These are phyloP conservation scores for Coemansia nantahalensis DNA, from an alignment of 192 early-diverging fungal genomes.

Conservation along the genomic window DNA sequence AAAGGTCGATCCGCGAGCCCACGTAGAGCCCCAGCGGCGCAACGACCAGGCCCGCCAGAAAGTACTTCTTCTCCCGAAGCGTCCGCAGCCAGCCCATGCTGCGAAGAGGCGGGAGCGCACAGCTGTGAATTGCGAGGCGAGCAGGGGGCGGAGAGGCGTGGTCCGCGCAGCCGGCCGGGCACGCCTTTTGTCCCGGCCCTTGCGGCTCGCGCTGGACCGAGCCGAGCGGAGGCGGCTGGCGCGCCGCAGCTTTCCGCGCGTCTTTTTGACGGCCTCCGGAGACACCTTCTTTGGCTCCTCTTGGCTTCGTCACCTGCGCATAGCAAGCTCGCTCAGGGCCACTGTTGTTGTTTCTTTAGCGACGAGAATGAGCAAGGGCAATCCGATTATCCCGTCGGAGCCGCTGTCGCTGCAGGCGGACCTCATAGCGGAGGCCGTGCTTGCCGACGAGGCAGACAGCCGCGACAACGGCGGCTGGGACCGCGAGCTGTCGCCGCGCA, in stretches of 20 bases:
- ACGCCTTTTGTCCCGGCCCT: too few relatives aligned
- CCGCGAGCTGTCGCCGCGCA: conserved; percentile 20
- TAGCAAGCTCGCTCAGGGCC: too few relatives aligned
- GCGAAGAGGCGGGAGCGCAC: too few relatives aligned
- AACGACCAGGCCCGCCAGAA: conserved; percentile 37
- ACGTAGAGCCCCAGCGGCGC: conserved; percentile 40
- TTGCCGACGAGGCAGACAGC: conserved; percentile 12
- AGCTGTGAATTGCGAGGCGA: not conserved
- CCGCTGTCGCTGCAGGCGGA: conserved; percentile 40
- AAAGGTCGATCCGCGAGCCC: conserved; percentile 30
- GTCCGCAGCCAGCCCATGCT: conserved; percentile 1
- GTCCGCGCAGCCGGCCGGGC: too few relatives aligned
- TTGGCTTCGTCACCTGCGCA: too few relatives aligned
- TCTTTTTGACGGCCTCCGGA: too few relatives aligned
- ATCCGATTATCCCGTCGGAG: conserved; percentile 52
- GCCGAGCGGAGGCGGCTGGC: too few relatives aligned
- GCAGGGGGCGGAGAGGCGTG: too few relatives aligned
- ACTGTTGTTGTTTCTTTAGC: too few relatives aligned
- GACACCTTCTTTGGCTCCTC: too few relatives aligned
- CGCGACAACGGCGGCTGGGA: not conserved
- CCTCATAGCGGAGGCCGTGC: conserved; percentile 29
- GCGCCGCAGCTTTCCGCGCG: too few relatives aligned
- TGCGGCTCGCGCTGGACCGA: too few relatives aligned
- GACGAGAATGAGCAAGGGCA: conserved; percentile 28
- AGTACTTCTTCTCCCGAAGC: conserved; percentile 18